phyloP scores from a whole-genome alignment of 805 yeast genomes.

The Candida xiaguanensis region DNA sequence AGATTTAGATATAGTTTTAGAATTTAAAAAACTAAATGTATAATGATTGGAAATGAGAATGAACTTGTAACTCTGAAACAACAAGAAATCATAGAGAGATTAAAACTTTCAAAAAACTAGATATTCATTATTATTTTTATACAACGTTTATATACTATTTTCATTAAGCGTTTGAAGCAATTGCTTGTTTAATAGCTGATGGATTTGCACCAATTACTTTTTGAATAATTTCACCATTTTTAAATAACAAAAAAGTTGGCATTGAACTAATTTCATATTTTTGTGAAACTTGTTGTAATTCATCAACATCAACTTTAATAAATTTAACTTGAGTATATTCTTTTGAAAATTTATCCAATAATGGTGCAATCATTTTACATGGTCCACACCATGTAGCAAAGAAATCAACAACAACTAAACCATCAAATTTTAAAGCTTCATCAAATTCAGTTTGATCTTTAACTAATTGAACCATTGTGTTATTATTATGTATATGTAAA shows the following conservation, averaged over 20 bases:
- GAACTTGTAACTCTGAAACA: too few relatives aligned
- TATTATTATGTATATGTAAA: too few relatives aligned
- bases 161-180: slow-evolving; percentile 47
- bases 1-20: slow-evolving; percentile 11
- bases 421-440: slow-evolving; percentile 56
- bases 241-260: slow-evolving; percentile 72
- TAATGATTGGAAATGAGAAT: neutral
- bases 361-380: slow-evolving; percentile 95
- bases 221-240: slow-evolving; percentile 74
- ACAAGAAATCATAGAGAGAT: too few relatives aligned
- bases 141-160: neutral
- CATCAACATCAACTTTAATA: slow-evolving; percentile 90
- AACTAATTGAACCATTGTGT: slow-evolving; percentile 36
- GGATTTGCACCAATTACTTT: slow-evolving; percentile 91
- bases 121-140: too few relatives aligned
- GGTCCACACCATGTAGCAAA: slow-evolving; percentile 99
- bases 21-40: slow-evolving; percentile 9
- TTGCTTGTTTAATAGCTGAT: slow-evolving; percentile 69
- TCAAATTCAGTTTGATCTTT: slow-evolving; percentile 54
- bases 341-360: slow-evolving; percentile 74
- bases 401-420: slow-evolving; percentile 89
- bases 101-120: too few relatives aligned
- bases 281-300: slow-evolving; percentile 71
- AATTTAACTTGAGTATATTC: slow-evolving; percentile 69
- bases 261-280: slow-evolving; percentile 53